Conservation (phyloP, 495 filamentous ascomycete species). For the Evansstolkia leycettana region DNA sequence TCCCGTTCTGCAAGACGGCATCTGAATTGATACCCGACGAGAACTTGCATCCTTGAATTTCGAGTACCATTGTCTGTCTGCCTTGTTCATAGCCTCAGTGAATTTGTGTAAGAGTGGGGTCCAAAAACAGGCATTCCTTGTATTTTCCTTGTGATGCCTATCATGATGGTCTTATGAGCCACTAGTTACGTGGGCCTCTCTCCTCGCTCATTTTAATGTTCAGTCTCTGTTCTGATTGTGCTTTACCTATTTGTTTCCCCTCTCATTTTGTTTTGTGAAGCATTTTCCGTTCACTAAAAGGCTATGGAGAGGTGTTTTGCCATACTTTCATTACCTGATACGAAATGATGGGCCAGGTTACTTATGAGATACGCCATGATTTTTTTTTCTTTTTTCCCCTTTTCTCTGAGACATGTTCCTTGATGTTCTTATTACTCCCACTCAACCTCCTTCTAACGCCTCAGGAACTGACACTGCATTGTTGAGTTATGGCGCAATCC, state of each 20-base stretch:
- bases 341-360: no score
- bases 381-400: no score
- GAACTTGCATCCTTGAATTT: not conserved
- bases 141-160: conserved; percentile 4
- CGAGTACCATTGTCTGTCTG: not conserved
- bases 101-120: no score
- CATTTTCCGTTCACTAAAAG: conserved; percentile 12
- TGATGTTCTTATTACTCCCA: no score
- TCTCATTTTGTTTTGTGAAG: conserved; percentile 2
- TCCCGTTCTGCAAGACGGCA: not conserved
- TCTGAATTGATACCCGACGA: not conserved
- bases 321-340: conserved; percentile 9
- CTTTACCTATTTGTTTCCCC: conserved; percentile 4
- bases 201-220: conserved; percentile 1
- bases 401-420: no score
- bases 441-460: no score
- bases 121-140: not conserved
- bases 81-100: not conserved
- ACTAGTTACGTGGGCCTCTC: conserved; percentile 1
- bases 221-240: conserved; percentile 3
- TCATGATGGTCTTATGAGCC: conserved; percentile 3
- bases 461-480: no score
- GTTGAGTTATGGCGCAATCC: no score
- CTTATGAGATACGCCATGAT: no score
- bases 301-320: conserved; percentile 20